These are phyloP conservation scores for Blastomyces parvus DNA, from an alignment of 2,329 filamentous ascomycete genomes.

Conservation along the genomic window DNA sequence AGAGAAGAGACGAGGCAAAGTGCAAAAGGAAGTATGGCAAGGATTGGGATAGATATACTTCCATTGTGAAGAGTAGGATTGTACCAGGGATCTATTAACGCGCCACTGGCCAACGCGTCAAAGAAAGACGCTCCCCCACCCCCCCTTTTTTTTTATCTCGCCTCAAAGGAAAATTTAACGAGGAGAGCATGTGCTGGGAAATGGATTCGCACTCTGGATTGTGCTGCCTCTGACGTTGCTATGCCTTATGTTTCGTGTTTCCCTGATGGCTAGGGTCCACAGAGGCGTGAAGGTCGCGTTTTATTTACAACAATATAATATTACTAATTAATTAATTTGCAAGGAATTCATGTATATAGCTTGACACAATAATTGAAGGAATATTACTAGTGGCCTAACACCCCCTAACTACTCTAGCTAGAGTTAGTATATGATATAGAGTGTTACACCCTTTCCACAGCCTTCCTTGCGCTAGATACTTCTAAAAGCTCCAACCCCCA, in stretches of 20 bases:
- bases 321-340: background rate
- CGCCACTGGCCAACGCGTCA: too few species aligned
- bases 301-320: background rate
- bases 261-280: background rate
- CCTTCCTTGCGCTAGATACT: constrained; percentile 18
- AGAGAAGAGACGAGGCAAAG: constrained; percentile 18
- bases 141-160: background rate
- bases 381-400: background rate
- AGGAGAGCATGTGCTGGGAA: background rate
- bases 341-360: background rate
- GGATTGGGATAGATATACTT: constrained; percentile 16
- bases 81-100: constrained; percentile 14
- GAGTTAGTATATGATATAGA: background rate
- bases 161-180: background rate
- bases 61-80: constrained; percentile 15
- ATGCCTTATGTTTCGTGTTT: background rate
- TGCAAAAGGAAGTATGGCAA: constrained; percentile 18
- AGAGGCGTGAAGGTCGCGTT: background rate
- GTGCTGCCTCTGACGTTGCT: background rate
- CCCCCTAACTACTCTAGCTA: background rate
- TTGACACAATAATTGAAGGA: background rate
- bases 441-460: background rate
- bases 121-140: background rate
- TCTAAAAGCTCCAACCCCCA: constrained; percentile 30
- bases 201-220: background rate